Evolutionary conservation across 257 asterid genomes (phyloP).

Genomic region (Nicotiana obtusifolia): DNA sequence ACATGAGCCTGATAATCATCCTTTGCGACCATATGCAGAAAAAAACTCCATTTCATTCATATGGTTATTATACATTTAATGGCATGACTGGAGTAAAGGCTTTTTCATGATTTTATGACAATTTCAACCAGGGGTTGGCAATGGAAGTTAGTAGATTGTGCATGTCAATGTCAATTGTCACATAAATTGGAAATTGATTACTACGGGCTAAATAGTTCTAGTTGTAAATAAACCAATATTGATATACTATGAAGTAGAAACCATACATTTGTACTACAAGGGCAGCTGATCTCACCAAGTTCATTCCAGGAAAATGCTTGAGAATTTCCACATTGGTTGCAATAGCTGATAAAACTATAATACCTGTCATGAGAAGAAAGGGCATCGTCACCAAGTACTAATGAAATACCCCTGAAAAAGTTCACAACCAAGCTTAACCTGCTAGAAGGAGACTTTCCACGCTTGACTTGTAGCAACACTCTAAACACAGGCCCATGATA

Average conservation of each 20-base stretch:
- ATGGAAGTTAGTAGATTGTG: neutral
- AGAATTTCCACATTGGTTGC: constrained; percentile 69
- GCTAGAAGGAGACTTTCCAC: constrained; percentile 57
- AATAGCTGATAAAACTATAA: constrained; percentile 77
- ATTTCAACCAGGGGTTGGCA: neutral
- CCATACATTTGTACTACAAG: constrained; percentile 56
- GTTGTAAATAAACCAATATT: neutral
- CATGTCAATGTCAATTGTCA: neutral
- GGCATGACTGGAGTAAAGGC: neutral
- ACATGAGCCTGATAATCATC: neutral
- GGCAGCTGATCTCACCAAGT: constrained; percentile 60
- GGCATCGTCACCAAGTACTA: constrained; percentile 12
- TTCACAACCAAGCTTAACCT: constrained; percentile 34
- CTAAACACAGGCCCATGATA: constrained; percentile 93
- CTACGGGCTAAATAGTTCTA: neutral
- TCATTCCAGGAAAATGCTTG: constrained; percentile 54
- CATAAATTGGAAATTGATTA: neutral
- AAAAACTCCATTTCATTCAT: neutral
- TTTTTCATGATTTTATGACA: neutral
- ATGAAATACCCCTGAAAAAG: neutral
- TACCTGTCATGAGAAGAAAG: constrained; percentile 33
- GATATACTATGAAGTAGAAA: neutral
- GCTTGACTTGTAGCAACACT: constrained; percentile 72
- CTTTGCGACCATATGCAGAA: neutral
- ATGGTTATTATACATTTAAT: neutral